A percentile compares a stretch with the other conserved stretches of the same genome.
These are phyloP conservation scores for Vigna mungo DNA, from an alignment of 306 rosid species.

Conservation along the genomic window DNA sequence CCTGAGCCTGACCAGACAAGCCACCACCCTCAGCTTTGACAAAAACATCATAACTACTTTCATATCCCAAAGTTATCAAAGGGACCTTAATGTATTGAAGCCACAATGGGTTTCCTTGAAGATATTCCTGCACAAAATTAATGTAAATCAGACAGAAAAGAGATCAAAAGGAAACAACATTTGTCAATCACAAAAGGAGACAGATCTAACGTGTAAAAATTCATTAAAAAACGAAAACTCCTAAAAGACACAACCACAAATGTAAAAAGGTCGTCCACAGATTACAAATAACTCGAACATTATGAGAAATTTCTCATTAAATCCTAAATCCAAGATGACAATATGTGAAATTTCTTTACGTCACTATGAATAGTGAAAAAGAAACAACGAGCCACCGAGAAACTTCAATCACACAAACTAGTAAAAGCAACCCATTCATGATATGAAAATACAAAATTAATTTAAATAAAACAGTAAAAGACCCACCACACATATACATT, in stretches of 20 bases:
- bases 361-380: constrained; percentile 7
- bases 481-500: neutral
- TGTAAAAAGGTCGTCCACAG: neutral
- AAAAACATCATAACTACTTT: constrained; percentile 82
- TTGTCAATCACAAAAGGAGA: neutral
- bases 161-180: constrained; percentile 18
- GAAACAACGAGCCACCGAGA: constrained; percentile 1
- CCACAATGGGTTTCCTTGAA: constrained; percentile 97
- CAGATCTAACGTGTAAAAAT: neutral
- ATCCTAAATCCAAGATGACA: constrained; percentile 32
- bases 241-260: neutral
- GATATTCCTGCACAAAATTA: constrained; percentile 70
- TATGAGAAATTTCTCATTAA: constrained; percentile 11
- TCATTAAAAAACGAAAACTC: neutral
- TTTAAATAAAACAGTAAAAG: neutral
- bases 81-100: constrained; percentile 85
- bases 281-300: neutral
- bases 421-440: constrained; percentile 23
- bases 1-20: constrained; percentile 97
- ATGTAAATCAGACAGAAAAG: constrained; percentile 31
- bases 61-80: constrained; percentile 79
- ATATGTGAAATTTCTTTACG: constrained; percentile 8
- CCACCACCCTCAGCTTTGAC: constrained; percentile 96
- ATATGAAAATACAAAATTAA: neutral
- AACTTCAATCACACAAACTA: constrained; percentile 16